Percentiles rank a stretch among this genome's conserved stretches.
These are phyloP conservation scores for Phaffomyces opuntiae DNA, from an alignment of 805 yeast genomes.

Conservation along the genomic window DNA sequence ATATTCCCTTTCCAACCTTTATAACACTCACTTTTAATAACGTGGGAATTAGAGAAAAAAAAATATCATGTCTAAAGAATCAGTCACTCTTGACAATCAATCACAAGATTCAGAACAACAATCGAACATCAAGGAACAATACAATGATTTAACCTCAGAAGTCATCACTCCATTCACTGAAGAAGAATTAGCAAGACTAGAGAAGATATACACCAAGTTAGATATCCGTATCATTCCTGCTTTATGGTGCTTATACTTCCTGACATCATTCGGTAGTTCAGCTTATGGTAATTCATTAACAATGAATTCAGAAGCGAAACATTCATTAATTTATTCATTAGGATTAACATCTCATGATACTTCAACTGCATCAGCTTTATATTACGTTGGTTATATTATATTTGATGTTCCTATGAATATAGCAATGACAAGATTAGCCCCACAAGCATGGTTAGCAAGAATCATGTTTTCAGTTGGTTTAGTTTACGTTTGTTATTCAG, in stretches of 20 bases:
- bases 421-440: constrained; percentile 74
- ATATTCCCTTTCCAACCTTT: no score
- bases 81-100: neutral
- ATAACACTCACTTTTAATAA: no score
- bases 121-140: constrained; percentile 7
- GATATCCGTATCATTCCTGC: constrained; percentile 77
- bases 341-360: constrained; percentile 47
- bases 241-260: constrained; percentile 69
- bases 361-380: constrained; percentile 72
- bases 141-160: neutral
- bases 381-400: constrained; percentile 75
- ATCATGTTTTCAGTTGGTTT: constrained; percentile 72
- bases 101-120: neutral
- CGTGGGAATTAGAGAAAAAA: no score
- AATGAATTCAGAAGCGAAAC: constrained; percentile 59
- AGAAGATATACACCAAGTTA: constrained; percentile 51
- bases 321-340: constrained; percentile 51
- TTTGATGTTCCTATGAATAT: constrained; percentile 88
- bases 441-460: constrained; percentile 80
- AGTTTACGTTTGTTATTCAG: constrained; percentile 68
- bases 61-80: no score
- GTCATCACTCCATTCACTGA: constrained; percentile 13
- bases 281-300: constrained; percentile 77
- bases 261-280: constrained; percentile 70
- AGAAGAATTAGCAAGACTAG: constrained; percentile 33